Evolutionary conservation across 345 rosid species (phyloP).

Genomic region (Raphanus raphanistrum): DNA sequence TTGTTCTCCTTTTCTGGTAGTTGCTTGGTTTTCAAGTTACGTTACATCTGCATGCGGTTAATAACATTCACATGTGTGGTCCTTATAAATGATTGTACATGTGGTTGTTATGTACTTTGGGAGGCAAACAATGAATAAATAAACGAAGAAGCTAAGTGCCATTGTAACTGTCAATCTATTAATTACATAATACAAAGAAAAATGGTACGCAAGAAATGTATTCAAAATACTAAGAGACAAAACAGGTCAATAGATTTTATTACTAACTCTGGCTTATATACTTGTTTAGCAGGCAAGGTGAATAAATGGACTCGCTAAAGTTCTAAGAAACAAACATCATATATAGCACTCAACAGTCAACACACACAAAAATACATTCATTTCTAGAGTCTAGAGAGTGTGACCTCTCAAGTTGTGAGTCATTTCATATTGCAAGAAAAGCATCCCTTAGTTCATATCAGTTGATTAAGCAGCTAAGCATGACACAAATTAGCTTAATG

Average conservation of each 20-base stretch:
- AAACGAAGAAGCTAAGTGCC: not conserved
- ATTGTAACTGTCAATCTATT: not conserved
- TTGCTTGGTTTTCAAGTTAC: slow-evolving; percentile 31
- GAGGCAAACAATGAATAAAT: not conserved
- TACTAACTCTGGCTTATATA: not conserved
- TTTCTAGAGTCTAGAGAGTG: too few species aligned
- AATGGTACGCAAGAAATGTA: not conserved
- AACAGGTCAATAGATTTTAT: not conserved
- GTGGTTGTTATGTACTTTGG: not conserved
- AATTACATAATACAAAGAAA: not conserved
- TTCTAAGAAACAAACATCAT: not conserved
- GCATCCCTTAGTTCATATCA: not conserved
- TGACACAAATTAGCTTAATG: not conserved
- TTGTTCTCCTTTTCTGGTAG: slow-evolving; percentile 25
- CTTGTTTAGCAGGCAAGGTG: not conserved
- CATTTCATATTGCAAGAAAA: not conserved
- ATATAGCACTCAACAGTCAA: not conserved
- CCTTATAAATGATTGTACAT: not conserved
- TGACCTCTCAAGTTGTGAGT: slow-evolving; percentile 10
- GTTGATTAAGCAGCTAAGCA: not conserved
- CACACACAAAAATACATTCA: not conserved
- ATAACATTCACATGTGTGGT: not conserved
- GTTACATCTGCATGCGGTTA: not conserved
- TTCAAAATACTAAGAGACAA: not conserved
- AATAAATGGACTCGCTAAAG: not conserved